Conservation (phyloP, 495 filamentous ascomycete species). For the Neurospora sp. region DNA sequence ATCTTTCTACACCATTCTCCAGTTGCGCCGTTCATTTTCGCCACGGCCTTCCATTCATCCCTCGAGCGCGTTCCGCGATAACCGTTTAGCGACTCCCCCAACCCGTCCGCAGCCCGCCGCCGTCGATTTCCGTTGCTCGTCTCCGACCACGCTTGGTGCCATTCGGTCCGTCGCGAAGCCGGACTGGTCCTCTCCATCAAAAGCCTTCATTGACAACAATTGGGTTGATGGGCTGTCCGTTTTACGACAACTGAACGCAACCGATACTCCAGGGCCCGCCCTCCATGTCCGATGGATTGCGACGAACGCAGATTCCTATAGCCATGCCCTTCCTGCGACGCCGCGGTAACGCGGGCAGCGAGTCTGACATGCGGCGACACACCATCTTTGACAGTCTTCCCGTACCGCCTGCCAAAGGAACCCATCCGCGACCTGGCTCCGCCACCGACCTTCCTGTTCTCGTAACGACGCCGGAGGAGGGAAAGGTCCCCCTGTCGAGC, state of each 20-base stretch:
- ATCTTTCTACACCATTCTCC: not conserved
- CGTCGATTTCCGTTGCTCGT: not conserved
- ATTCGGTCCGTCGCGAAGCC: not conserved
- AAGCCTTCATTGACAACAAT: not conserved
- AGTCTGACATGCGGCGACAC: conserved; percentile 39
- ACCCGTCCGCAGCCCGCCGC: not conserved
- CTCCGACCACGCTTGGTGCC: not conserved
- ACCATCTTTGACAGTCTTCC: conserved; percentile 27
- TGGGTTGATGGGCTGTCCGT: not conserved
- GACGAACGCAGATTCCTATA: conserved; percentile 27
- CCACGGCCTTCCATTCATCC: not conserved
- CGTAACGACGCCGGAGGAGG: conserved; percentile 10
- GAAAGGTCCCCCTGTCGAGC: conserved; percentile 6
- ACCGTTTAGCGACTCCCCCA: not conserved
- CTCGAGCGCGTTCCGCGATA: not conserved
- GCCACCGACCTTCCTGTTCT: conserved; percentile 16
- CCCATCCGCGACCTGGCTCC: conserved; percentile 8
- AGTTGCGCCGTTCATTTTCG: not conserved
- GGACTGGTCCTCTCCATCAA: not conserved
- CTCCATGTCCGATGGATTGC: conserved; percentile 25
- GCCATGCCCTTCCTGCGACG: conserved; percentile 42
- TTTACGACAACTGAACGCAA: not conserved
- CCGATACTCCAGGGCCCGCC: not conserved
- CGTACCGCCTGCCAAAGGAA: conserved; percentile 17
- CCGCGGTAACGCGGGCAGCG: conserved; percentile 39